Evolutionary conservation across 2,329 filamentous ascomycete species (phyloP), one percentile per base, ranked within the genome.

Genomic region (Sporothrix inflata): DNA sequence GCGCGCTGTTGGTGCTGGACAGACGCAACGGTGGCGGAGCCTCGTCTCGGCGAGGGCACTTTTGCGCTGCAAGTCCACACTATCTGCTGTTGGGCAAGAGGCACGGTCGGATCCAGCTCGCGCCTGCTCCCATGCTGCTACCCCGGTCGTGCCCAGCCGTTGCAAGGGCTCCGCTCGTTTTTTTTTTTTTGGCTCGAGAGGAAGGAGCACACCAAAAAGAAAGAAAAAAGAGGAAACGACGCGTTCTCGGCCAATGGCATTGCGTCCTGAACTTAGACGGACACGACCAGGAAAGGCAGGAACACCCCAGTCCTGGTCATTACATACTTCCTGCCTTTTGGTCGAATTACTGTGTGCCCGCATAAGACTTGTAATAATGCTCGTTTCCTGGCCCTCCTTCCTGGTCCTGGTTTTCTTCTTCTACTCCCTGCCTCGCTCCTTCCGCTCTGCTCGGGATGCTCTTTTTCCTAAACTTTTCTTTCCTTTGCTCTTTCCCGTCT

Each of bases 171-270:
- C 45, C 8, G 49, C 21, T 19, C 27, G 8, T 11, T 21, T 27
- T 40, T 16, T 19, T 47, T 27, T 60, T 9, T 38, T 8, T 7
- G 47, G 24, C 3, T 40, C 55, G n/a, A 67, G 1, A 19, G 6
- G 30, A 42, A 70, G 34, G 24, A 60, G 24, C n/a, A 16, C 30
- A 45, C 14, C 57, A 49, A 57, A 66, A 45, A 67, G 55, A 47
- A n/a, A 27, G 38, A 42, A 55, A 65, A 30, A 38, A 60, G n/a
- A 38, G 63, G 51, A 69, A 55, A 51, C 42, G 40, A 73, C 71
- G 71, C 71, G 71, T 70, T 67, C 16, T 67, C 38, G n/a, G n/a
- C 57, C 71, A 67, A 70, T 70, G 19, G 34, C 14, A 38, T 42
- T n/a, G 38, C 55, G 63, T 51, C 71, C 7, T 70, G 47, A 42